Percentiles rank a stretch among this genome's conserved stretches.
Conservation (phyloP, 352 stramenopile genomes). For the Phytophthora brassicae region DNA sequence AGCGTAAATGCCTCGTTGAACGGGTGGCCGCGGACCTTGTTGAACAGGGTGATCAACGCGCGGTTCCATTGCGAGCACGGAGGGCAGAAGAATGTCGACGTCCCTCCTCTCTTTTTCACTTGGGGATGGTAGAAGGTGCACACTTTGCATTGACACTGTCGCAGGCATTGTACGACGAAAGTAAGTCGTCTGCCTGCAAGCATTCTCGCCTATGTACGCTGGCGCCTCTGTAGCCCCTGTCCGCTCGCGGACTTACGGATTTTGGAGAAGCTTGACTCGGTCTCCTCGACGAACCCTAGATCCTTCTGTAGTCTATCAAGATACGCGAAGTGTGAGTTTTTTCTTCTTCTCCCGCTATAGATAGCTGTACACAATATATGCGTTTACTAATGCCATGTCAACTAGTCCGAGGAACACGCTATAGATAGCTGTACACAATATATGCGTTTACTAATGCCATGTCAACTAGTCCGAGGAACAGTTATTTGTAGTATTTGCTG, state of each 20-base stretch:
- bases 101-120: not conserved
- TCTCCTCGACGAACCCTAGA: not conserved
- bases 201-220: not conserved
- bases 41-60: not conserved
- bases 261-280: not conserved
- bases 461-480: constrained; percentile 27
- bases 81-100: not conserved
- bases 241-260: not conserved
- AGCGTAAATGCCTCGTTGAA: not conserved
- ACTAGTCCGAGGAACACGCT: constrained; percentile 28
- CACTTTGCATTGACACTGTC: not conserved
- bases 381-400: constrained; percentile 13
- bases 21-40: not conserved
- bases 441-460: constrained; percentile 8
- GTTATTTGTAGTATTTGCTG: constrained; percentile 26
- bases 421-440: too few relatives aligned
- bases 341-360: not conserved
- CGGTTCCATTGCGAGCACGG: not conserved
- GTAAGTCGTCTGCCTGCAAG: not conserved
- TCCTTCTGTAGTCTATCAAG: not conserved
- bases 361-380: not conserved
- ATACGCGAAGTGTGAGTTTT: not conserved
- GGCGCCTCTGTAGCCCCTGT: not conserved
- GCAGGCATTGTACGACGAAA: not conserved
- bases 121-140: not conserved